A percentile compares a stretch with the other conserved stretches of the same genome.
Conservation (phyloP, 768 basidiomycete species). For the Goffeauzyma gilvescens region DNA sequence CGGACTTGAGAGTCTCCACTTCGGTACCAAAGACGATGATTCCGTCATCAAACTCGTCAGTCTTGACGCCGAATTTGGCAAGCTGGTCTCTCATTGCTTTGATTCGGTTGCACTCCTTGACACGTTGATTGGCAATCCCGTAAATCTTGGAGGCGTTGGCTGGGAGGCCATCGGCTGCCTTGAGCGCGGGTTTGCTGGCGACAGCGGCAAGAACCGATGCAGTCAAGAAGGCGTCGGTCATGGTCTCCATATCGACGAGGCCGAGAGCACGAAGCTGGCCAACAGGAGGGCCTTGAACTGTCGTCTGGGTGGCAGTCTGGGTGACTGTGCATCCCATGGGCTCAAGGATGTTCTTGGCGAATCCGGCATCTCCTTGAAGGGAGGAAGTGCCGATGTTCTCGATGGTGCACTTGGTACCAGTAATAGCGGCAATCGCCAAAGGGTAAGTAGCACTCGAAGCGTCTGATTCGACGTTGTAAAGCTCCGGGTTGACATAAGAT, state of each 20-base stretch:
- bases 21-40: constrained; percentile 71
- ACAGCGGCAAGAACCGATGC: constrained; percentile 84
- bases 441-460: constrained; percentile 94
- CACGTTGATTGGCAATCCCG: constrained; percentile 92
- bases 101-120: constrained; percentile 96
- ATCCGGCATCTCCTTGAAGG: constrained; percentile 90
- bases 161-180: constrained; percentile 18
- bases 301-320: constrained; percentile 74
- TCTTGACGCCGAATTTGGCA: constrained; percentile 85
- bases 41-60: constrained; percentile 78
- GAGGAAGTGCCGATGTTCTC: constrained; percentile 74
- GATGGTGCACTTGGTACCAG: constrained; percentile 89
- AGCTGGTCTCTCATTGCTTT: constrained; percentile 90
- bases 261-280: constrained; percentile 66
- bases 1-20: constrained; percentile 43
- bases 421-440: constrained; percentile 87
- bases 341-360: constrained; percentile 78
- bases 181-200: constrained; percentile 36
- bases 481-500: constrained; percentile 53
- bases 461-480: constrained; percentile 77
- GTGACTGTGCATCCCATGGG: constrained; percentile 84
- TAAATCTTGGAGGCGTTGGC: constrained; percentile 54
- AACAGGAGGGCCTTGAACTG: constrained; percentile 69
- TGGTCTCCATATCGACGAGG: constrained; percentile 91
- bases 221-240: constrained; percentile 98